Conservation (phyloP, 768 basidiomycete species). For the Lentinula sp. region DNA sequence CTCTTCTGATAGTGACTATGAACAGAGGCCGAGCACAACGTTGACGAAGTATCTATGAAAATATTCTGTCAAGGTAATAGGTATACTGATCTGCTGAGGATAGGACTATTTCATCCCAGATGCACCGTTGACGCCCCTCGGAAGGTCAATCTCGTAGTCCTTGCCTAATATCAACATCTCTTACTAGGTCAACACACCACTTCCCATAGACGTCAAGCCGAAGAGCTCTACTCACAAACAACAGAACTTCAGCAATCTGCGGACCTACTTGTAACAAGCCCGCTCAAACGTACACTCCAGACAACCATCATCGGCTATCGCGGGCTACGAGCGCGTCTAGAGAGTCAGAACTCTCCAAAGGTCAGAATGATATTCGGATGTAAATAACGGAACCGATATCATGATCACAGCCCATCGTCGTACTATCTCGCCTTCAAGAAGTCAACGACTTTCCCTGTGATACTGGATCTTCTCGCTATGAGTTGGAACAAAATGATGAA, state of each 20-base stretch:
- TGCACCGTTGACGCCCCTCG: constrained; percentile 1
- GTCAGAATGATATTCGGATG: neutral
- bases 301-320: constrained; percentile 4
- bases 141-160: neutral
- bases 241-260: neutral
- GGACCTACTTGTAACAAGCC: constrained; percentile 1
- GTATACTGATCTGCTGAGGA: neutral
- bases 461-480: neutral
- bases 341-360: constrained; percentile 1
- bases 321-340: neutral
- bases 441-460: constrained; percentile 1
- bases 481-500: neutral
- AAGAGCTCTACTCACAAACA: neutral
- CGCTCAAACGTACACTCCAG: constrained; percentile 4
- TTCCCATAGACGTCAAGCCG: constrained; percentile 1
- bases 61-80: neutral
- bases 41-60: neutral
- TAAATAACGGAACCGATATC: neutral
- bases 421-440: constrained; percentile 3
- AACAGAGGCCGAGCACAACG: constrained; percentile 4
- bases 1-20: neutral
- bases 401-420: neutral
- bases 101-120: constrained; percentile 3
- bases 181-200: neutral
- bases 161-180: neutral